Conservation (phyloP, 148 eudicot genomes). For the Cornus florida region DNA sequence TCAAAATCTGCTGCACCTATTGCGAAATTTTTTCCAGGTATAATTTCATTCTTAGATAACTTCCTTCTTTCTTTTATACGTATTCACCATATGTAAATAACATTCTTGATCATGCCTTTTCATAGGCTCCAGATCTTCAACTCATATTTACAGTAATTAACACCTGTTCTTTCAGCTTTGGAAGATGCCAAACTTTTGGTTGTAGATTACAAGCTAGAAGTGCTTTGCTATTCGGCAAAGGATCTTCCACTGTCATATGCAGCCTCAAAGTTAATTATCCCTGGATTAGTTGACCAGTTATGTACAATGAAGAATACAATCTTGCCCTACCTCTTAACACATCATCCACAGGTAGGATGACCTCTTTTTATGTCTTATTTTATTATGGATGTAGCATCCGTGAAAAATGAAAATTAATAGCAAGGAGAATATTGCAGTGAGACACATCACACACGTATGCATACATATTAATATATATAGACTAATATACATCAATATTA, state of each 20-base stretch:
- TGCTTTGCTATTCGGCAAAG: conserved; percentile 81
- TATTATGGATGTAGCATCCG: not conserved
- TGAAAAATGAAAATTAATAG: not conserved
- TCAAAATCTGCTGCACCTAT: conserved; percentile 57
- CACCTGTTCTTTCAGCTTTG: conserved; percentile 47
- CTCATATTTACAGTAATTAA: conserved; percentile 1
- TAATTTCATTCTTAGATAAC: not conserved
- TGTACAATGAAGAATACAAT: conserved; percentile 53
- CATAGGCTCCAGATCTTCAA: not conserved
- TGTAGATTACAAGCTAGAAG: conserved; percentile 67
- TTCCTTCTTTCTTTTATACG: not conserved
- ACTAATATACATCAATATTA: not conserved
- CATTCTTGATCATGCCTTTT: conserved; percentile 5
- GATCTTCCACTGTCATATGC: conserved; percentile 59
- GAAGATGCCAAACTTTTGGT: conserved; percentile 62
- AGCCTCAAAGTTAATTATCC: conserved; percentile 71
- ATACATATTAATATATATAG: not conserved
- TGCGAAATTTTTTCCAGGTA: conserved; percentile 85
- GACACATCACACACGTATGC: not conserved
- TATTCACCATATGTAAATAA: not conserved
- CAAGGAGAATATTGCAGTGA: not conserved
- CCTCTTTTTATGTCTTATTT: not conserved
- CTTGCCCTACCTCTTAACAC: conserved; percentile 44
- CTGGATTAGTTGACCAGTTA: conserved; percentile 79
- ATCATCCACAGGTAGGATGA: conserved; percentile 59